Conservation (phyloP, 2,329 filamentous ascomycete genomes). For the Lachnellula suecica region DNA sequence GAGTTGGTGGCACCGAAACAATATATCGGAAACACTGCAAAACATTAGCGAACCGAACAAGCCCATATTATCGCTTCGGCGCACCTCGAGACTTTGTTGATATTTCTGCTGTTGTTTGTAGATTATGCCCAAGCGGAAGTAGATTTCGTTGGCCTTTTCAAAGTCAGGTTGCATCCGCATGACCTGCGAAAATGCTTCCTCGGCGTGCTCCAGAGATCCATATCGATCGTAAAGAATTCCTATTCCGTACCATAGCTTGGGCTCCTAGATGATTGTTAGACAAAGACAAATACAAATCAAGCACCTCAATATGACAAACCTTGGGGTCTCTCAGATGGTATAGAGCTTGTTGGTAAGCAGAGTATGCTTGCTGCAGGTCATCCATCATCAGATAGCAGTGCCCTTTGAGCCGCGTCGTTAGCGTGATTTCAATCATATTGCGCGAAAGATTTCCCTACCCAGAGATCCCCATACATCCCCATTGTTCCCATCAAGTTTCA, state of each 20-base stretch:
- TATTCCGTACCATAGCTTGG: constrained; percentile 98
- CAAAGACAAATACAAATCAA: background rate
- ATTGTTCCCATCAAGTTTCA: constrained; percentile 85
- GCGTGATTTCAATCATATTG: too few relatives aligned
- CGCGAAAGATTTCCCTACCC: too few relatives aligned
- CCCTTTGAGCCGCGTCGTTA: too few relatives aligned
- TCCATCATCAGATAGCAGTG: constrained; percentile 99
- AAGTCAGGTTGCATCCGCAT: constrained; percentile 98
- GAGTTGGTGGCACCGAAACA: constrained; percentile 85
- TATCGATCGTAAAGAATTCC: constrained; percentile 97
- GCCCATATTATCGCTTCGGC: constrained; percentile 27
- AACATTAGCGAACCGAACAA: constrained; percentile 15
- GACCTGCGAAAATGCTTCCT: constrained; percentile 96
- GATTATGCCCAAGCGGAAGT: constrained; percentile 98
- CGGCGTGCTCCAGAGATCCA: constrained; percentile 92
- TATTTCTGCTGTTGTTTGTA: constrained; percentile 99
- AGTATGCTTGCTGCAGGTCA: constrained; percentile 93
- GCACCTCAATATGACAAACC: constrained; percentile 44
- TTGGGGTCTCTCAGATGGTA: constrained; percentile 93
- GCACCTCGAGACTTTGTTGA: constrained; percentile 83
- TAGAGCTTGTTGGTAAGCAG: constrained; percentile 91
- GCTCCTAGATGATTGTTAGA: constrained; percentile 59
- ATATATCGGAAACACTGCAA: constrained; percentile 96
- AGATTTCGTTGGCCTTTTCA: constrained; percentile 98
- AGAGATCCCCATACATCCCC: constrained; percentile 97